These are phyloP conservation scores for Wickerhamiella hasegawae DNA, from an alignment of 805 yeast genomes.

Conservation along the genomic window DNA sequence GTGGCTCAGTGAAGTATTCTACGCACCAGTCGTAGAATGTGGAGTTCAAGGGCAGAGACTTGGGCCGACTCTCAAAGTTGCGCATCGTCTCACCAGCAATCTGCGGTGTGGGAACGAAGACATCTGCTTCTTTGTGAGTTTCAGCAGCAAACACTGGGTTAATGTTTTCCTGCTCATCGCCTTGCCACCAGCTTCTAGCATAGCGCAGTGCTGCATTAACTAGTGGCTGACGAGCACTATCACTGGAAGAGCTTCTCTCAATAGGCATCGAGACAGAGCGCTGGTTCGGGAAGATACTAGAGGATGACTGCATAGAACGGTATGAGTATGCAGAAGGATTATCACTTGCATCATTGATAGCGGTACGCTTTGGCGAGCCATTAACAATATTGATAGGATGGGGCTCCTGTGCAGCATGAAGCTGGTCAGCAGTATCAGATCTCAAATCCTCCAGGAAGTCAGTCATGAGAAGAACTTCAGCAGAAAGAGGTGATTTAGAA, in stretches of 20 bases:
- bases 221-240: too few species aligned
- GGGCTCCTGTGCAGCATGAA: too few species aligned
- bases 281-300: too few species aligned
- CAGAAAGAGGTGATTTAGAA: constrained; percentile 48
- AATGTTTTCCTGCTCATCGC: background rate
- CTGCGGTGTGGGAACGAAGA: background rate
- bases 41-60: constrained; percentile 19
- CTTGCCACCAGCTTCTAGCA: background rate
- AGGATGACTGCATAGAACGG: too few species aligned
- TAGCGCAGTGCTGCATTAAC: background rate
- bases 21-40: constrained; percentile 31
- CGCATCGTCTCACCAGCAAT: background rate
- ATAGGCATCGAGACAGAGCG: too few species aligned
- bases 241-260: too few species aligned
- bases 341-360: too few species aligned
- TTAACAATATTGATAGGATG: background rate
- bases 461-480: constrained; percentile 35
- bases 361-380: too few species aligned
- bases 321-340: too few species aligned
- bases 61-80: background rate
- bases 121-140: background rate
- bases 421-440: too few species aligned
- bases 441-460: constrained; percentile 1
- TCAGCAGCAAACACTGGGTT: background rate
- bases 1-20: constrained; percentile 94